Percentiles rank a stretch among this genome's conserved stretches.
Evolutionary conservation across 148 eudicot genomes (phyloP).

Genomic region (Talinum fruticosum): DNA sequence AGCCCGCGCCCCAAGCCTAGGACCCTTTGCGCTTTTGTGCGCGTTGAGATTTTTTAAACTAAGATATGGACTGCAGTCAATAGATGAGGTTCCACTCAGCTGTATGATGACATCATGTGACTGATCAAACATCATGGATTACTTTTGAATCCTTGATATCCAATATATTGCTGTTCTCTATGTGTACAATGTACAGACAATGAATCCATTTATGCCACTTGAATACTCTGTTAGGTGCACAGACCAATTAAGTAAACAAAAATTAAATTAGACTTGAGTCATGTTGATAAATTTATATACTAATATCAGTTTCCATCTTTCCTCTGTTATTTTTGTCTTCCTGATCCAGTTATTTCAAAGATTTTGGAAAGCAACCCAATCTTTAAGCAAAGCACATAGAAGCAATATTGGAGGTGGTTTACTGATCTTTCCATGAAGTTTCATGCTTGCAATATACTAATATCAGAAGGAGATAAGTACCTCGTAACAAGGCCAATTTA

Average conservation of each 20-base stretch:
- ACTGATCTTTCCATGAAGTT: not conserved
- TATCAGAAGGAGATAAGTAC: conserved; percentile 22
- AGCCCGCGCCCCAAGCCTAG: too few species aligned
- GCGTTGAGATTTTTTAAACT: too few species aligned
- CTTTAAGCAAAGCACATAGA: not conserved
- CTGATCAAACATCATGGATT: not conserved
- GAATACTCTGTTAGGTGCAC: not conserved
- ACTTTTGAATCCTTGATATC: not conserved
- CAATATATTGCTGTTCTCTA: not conserved
- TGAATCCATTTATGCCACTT: not conserved
- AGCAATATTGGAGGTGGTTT: not conserved
- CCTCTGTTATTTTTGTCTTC: not conserved
- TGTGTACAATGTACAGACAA: not conserved
- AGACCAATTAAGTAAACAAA: not conserved
- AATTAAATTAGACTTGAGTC: not conserved
- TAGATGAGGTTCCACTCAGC: not conserved
- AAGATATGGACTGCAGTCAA: not conserved
- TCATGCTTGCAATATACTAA: not conserved
- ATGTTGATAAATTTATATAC: not conserved
- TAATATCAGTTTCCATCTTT: not conserved
- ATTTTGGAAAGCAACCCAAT: not conserved
- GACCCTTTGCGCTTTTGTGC: too few species aligned
- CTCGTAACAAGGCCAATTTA: conserved; percentile 25
- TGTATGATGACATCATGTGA: not conserved
- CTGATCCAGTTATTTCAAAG: not conserved